Evolutionary conservation across 169 alveolate genomes (phyloP).

Genomic region (Ichthyophthirius multifiliis): DNA sequence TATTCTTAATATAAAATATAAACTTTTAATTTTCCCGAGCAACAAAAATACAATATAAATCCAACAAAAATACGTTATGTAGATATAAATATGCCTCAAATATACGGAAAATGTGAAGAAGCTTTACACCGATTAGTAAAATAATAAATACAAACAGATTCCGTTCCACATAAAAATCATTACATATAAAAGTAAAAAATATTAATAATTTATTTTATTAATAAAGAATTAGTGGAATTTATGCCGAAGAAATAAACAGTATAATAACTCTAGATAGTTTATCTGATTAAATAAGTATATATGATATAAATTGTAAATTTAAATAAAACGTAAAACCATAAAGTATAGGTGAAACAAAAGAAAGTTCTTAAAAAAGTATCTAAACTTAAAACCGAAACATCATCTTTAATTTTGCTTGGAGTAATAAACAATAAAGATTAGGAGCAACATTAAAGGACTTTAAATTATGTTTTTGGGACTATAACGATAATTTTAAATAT

Average conservation of each 20-base stretch:
- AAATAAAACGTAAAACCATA: not conserved
- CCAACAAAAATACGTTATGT: not conserved
- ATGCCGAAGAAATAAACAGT: not conserved
- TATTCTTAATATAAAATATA: not conserved
- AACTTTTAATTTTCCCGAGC: not conserved
- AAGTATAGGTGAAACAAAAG: not conserved
- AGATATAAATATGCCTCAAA: not conserved
- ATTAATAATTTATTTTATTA: too few species aligned
- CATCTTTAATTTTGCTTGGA: not conserved
- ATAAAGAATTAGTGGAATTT: not conserved
- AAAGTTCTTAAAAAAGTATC: not conserved
- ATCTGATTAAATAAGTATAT: not conserved
- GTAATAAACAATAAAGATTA: not conserved
- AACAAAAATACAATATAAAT: not conserved
- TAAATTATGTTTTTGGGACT: constrained; percentile 20
- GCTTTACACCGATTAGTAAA: not conserved
- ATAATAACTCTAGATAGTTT: not conserved
- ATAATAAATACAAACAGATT: not conserved
- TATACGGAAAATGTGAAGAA: not conserved
- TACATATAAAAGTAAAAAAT: not conserved
- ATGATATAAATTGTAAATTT: not conserved
- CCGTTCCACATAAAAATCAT: not conserved
- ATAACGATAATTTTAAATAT: constrained; percentile 7
- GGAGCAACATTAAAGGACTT: constrained; percentile 31
- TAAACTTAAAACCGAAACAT: not conserved